Conservation (phyloP, 441 rosid species). For the Omphalea diandra region DNA sequence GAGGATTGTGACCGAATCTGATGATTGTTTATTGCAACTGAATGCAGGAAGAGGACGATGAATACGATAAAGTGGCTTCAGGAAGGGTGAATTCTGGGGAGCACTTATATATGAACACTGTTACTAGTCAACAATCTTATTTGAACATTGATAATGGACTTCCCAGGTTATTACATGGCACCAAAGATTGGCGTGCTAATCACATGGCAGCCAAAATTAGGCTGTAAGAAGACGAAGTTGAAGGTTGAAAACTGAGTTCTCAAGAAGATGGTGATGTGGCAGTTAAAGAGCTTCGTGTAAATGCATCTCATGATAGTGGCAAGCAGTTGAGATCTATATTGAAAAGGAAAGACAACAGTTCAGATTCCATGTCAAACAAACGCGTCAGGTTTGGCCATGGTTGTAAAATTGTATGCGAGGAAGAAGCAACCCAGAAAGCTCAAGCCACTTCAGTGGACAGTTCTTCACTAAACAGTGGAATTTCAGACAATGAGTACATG, state of each 20-base stretch:
- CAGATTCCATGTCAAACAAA: slow-evolving; percentile 51
- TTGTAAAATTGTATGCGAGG: slow-evolving; percentile 22
- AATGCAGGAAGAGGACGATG: slow-evolving; percentile 90
- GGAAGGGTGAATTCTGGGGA: slow-evolving; percentile 52
- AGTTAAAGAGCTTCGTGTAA: slow-evolving; percentile 27
- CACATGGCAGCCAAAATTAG: slow-evolving; percentile 59
- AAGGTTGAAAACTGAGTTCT: slow-evolving; percentile 47
- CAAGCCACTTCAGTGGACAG: slow-evolving; percentile 34
- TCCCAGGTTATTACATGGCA: slow-evolving; percentile 28
- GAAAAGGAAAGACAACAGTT: slow-evolving; percentile 57
- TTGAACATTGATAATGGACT: slow-evolving; percentile 35
- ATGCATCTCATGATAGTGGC: slow-evolving; percentile 31
- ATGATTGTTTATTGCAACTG: not conserved
- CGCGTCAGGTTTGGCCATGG: slow-evolving; percentile 79
- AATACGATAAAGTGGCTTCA: slow-evolving; percentile 65
- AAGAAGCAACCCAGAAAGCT: slow-evolving; percentile 31
- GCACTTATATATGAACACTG: slow-evolving; percentile 49
- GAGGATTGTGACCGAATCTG: not conserved
- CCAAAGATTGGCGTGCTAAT: slow-evolving; percentile 75
- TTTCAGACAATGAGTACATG: slow-evolving; percentile 21
- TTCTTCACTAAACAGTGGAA: slow-evolving; percentile 23
- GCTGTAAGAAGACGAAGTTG: slow-evolving; percentile 70
- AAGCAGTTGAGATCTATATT: slow-evolving; percentile 59
- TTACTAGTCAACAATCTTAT: slow-evolving; percentile 44
- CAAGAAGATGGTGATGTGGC: slow-evolving; percentile 10